Base-by-base conservation (phyloP, 441 rosid genomes). In the Breynia disticha region DNA sequence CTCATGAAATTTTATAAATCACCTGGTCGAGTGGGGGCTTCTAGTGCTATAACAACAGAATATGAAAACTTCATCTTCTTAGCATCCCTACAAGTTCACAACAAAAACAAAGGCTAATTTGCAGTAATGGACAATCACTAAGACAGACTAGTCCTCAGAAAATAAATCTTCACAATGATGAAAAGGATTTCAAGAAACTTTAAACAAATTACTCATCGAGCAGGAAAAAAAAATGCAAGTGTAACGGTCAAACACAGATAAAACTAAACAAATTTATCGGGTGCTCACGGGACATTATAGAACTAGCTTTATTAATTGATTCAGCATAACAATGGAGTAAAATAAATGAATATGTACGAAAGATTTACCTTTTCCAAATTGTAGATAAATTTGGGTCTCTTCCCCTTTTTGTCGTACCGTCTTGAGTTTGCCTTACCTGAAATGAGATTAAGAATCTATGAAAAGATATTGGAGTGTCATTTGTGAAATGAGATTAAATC, bases 21-120 rank as follows among this genome's bases (percentile, higher is more conserved):
- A 61, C 75, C 78, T 54, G 58, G 54, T 49, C 38, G 56, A 53
- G 42, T 19, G 32, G 49, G 18, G 48, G 57, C 22, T 41, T 54
- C 63, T 52, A 46, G 53, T 11, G 54, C 59, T 38, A 61, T 43
- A 11, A 54, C 69, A 41, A 56, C 20, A 16, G 18, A 48, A 52
- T 44, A 21, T 35, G 61, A 59, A 67, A 51, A 16, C 45, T 17
- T 37, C 37, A 52, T 10, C 17, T 45, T 48, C 12, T 50, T 48
- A 19, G 50, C 68, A 35, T 55, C 35, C 64, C 73, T 65, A 51
- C 46, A 44, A 59, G 42, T 16, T 19, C 60, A 60, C 17, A 48
- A 52, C 24, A 51, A 56, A 50, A 47, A 21, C 54, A 28, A 18
- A 32, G 28, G 37, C 15, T 59, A 43, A 38, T 50, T 38, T 35